Evolutionary conservation across 805 yeast genomes (phyloP).

Genomic region (Wickerhamiella shivajii): DNA sequence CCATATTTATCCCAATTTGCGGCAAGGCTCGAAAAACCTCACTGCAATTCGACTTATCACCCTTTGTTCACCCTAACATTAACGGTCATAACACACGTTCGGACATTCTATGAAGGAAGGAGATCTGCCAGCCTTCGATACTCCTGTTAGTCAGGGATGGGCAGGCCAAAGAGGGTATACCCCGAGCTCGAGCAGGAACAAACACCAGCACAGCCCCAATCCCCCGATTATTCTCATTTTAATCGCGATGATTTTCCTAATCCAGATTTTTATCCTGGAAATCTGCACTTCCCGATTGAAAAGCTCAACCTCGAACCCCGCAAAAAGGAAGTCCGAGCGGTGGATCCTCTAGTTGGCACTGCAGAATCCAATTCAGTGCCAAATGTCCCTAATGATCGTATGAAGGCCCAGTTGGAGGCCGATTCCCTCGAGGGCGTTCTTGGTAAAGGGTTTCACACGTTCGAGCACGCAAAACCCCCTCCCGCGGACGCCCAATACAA

Average conservation of each 20-base stretch:
- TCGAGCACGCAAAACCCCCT: constrained; percentile 72
- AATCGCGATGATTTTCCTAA: background rate
- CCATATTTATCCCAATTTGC: too few relatives aligned
- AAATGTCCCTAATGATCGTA: constrained; percentile 18
- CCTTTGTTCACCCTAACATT: too few relatives aligned
- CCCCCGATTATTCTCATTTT: background rate
- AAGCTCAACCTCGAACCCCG: background rate
- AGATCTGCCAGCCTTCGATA: background rate
- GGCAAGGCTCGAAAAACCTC: too few relatives aligned
- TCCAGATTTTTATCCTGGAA: background rate
- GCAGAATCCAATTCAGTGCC: constrained; percentile 10
- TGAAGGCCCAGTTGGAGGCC: constrained; percentile 14
- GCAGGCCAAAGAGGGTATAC: constrained; percentile 2
- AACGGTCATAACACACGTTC: too few relatives aligned
- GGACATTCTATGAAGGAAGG: too few relatives aligned
- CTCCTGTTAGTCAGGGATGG: background rate
- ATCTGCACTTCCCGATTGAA: background rate
- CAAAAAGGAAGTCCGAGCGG: constrained; percentile 1
- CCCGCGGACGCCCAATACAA: constrained; percentile 56
- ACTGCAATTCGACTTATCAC: too few relatives aligned
- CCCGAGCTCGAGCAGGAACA: background rate
- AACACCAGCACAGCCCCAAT: background rate
- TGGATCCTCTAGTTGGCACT: constrained; percentile 4
- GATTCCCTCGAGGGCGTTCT: constrained; percentile 28
- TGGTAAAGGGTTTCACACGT: constrained; percentile 43